Evolutionary conservation across 768 basidiomycete genomes (phyloP).

Genomic region (Tylopilus intermedius): DNA sequence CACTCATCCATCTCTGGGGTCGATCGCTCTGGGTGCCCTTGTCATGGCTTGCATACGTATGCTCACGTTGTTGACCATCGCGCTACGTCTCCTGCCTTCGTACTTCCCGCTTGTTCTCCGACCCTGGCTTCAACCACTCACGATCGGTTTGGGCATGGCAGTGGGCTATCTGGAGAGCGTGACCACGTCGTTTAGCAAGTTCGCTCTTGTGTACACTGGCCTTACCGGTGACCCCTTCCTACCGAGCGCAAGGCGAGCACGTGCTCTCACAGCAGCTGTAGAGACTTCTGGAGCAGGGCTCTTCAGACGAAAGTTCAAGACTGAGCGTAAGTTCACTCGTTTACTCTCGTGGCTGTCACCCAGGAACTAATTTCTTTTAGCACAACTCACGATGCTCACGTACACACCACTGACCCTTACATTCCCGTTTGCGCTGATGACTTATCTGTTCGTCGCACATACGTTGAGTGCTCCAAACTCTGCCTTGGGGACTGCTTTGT

Average conservation of each 20-base stretch:
- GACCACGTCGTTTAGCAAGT: constrained; percentile 54
- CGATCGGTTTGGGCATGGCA: constrained; percentile 33
- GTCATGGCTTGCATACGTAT: constrained; percentile 68
- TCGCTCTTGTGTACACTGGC: constrained; percentile 68
- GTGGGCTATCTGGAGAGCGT: constrained; percentile 41
- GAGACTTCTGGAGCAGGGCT: constrained; percentile 41
- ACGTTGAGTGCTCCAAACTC: constrained; percentile 64
- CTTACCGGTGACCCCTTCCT: constrained; percentile 71
- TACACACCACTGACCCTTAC: constrained; percentile 72
- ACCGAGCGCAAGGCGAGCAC: constrained; percentile 50
- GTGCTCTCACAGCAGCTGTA: constrained; percentile 51
- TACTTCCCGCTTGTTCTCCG: constrained; percentile 44
- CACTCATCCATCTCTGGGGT: constrained; percentile 77
- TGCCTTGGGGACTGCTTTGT: constrained; percentile 68
- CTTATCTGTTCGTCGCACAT: constrained; percentile 88
- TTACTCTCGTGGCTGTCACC: not conserved
- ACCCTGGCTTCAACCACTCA: constrained; percentile 39
- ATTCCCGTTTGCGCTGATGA: constrained; percentile 73
- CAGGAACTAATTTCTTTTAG: constrained; percentile 28
- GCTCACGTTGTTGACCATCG: constrained; percentile 44
- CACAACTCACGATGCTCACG: constrained; percentile 65
- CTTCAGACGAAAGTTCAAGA: constrained; percentile 45
- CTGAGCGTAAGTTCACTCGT: constrained; percentile 48
- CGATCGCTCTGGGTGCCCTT: constrained; percentile 70
- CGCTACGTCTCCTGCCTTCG: constrained; percentile 51